phyloP scores from a whole-genome alignment of 352 stramenopile genomes.

The Pythium vanterpoolii region DNA sequence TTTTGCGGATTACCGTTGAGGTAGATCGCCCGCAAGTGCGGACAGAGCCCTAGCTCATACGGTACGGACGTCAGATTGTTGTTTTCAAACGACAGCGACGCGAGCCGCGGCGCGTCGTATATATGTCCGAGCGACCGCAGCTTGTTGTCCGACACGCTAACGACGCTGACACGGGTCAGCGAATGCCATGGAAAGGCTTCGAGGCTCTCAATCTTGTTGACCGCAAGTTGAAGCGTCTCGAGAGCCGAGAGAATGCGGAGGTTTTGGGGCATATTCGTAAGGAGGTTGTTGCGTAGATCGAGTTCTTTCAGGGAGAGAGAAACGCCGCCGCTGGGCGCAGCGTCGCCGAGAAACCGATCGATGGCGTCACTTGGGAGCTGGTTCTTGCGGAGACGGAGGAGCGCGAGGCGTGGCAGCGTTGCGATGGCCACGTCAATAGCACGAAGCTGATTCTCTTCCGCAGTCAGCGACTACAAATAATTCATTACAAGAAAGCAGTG shows the following conservation, averaged over 20 bases:
- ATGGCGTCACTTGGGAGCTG: constrained; percentile 46
- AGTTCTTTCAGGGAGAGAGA: constrained; percentile 40
- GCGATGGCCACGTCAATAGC: constrained; percentile 41
- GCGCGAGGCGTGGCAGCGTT: constrained; percentile 43
- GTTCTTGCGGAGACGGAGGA: constrained; percentile 75
- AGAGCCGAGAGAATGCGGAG: constrained; percentile 38
- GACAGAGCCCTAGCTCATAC: constrained; percentile 61
- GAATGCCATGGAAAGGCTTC: constrained; percentile 56
- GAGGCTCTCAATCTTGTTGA: constrained; percentile 74
- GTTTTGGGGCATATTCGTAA: constrained; percentile 37
- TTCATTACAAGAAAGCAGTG: neutral
- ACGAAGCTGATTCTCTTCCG: constrained; percentile 64
- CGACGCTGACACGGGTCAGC: constrained; percentile 41
- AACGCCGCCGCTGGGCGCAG: neutral
- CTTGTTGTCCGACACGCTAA: constrained; percentile 80
- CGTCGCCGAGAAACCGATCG: constrained; percentile 35
- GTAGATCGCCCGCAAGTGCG: constrained; percentile 62
- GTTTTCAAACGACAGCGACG: constrained; percentile 81
- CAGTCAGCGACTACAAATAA: constrained; percentile 47
- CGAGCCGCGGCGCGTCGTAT: constrained; percentile 52
- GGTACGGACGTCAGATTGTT: constrained; percentile 71
- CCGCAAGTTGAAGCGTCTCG: constrained; percentile 63
- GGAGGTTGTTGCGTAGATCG: constrained; percentile 68
- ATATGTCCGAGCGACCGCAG: constrained; percentile 59
- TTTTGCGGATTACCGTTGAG: constrained; percentile 86